A percentile compares a stretch with the other conserved stretches of the same genome.
These are phyloP conservation scores for Chimonanthus praecox DNA, from an alignment of 164 flowering plant species.

Conservation along the genomic window DNA sequence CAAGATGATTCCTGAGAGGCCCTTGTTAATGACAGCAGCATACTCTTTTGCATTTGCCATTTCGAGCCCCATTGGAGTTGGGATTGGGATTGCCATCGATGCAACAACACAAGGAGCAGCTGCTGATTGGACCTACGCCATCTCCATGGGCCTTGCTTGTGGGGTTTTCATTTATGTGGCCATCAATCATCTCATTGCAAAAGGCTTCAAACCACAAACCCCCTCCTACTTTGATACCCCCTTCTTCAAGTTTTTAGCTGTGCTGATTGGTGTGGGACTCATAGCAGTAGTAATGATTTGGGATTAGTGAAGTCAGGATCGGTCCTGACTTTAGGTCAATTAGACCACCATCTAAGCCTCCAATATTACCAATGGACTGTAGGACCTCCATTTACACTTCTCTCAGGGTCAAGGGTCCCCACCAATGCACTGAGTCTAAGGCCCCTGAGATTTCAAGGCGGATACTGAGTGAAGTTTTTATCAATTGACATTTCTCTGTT, in stretches of 20 bases:
- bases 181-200: slow-evolving; percentile 69
- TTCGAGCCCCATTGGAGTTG: slow-evolving; percentile 81
- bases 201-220: slow-evolving; percentile 55
- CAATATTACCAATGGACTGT: too few species aligned
- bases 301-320: slow-evolving; percentile 30
- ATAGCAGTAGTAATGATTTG: slow-evolving; percentile 85
- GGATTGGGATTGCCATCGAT: slow-evolving; percentile 69
- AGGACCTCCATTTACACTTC: too few species aligned
- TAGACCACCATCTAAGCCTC: too few species aligned
- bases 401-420: too few species aligned
- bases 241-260: slow-evolving; percentile 54
- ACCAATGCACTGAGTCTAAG: too few species aligned
- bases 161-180: slow-evolving; percentile 84
- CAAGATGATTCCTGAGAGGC: slow-evolving; percentile 63
- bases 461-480: neutral
- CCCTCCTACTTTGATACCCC: slow-evolving; percentile 45
- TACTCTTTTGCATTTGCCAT: slow-evolving; percentile 81
- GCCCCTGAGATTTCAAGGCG: too few species aligned
- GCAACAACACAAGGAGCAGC: slow-evolving; percentile 55
- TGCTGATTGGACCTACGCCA: slow-evolving; percentile 79
- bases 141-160: slow-evolving; percentile 73
- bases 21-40: slow-evolving; percentile 37
- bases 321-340: too few species aligned
- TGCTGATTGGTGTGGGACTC: slow-evolving; percentile 56
- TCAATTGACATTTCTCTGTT: too few species aligned